A percentile compares a stretch with the other conserved stretches of the same genome.
phyloP scores from a whole-genome alignment of 441 rosid genomes.

The Euphorbia schlechtendalii region DNA sequence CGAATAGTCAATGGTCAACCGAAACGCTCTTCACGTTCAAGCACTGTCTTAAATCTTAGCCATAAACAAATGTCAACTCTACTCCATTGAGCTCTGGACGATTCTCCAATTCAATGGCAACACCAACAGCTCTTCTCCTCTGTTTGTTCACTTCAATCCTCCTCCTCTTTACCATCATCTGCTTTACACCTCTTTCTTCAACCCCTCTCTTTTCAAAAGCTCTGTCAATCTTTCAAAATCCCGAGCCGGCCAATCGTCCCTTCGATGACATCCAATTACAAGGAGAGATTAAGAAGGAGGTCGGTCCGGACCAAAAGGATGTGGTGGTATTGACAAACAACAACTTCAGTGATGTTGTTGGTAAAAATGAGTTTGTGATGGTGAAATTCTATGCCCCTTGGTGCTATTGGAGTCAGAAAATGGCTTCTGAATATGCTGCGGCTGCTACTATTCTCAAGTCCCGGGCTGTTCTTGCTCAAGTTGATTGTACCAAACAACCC shows the following conservation, averaged over 20 bases:
- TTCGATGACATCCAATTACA: not conserved
- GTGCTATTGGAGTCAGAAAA: conserved; percentile 22
- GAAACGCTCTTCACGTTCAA: too few species aligned
- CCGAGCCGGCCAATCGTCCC: not conserved
- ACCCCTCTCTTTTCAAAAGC: not conserved
- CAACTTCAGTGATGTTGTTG: conserved; percentile 24
- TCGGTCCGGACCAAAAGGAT: conserved; percentile 6
- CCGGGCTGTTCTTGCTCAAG: conserved; percentile 24
- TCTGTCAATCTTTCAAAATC: not conserved
- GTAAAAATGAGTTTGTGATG: conserved; percentile 24
- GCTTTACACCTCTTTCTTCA: not conserved
- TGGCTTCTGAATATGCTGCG: conserved; percentile 25
- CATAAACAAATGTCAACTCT: not conserved
- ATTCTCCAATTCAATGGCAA: not conserved
- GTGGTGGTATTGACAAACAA: conserved; percentile 22
- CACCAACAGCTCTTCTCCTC: not conserved
- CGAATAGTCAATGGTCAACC: too few species aligned
- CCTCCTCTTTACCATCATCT: not conserved
- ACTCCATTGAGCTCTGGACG: not conserved
- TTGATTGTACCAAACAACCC: conserved; percentile 10
- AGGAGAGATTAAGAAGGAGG: not conserved
- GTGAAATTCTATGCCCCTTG: conserved; percentile 28
- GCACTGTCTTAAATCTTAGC: too few species aligned
- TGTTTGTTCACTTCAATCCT: conserved; percentile 4
- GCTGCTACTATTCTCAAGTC: conserved; percentile 28